Percentiles rank a stretch among this genome's conserved stretches.
Evolutionary conservation across 495 filamentous ascomycete species (phyloP).

Genomic region (Tuber calosporum): DNA sequence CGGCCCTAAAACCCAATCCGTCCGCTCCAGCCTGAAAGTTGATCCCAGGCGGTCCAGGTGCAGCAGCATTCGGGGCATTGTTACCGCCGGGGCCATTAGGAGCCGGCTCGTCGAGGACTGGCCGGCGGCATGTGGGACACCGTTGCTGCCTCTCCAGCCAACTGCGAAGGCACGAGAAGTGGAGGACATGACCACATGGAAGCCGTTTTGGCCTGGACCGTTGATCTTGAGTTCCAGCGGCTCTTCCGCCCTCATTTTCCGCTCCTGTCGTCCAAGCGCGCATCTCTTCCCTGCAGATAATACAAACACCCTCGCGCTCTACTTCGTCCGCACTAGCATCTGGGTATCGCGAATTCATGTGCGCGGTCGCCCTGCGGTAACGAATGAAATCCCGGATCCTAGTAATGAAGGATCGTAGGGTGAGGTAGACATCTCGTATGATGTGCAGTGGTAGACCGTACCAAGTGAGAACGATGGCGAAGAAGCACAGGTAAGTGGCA

Average conservation of each 20-base stretch:
- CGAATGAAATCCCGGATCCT: conserved; percentile 77
- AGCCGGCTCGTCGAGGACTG: conserved; percentile 53
- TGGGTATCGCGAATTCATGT: conserved; percentile 87
- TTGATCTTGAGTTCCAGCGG: conserved; percentile 54
- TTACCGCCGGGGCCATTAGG: conserved; percentile 33
- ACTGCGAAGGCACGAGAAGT: conserved; percentile 86
- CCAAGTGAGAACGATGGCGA: conserved; percentile 83
- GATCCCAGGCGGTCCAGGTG: neutral
- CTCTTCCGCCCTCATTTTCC: conserved; percentile 42
- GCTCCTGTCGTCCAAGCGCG: conserved; percentile 54
- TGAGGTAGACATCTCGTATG: conserved; percentile 88
- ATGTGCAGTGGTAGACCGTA: conserved; percentile 95
- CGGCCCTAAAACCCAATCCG: conserved; percentile 38
- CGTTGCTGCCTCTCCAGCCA: conserved; percentile 99
- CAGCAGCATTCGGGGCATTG: conserved; percentile 32
- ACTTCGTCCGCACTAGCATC: conserved; percentile 88
- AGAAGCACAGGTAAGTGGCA: conserved; percentile 80
- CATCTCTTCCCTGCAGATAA: conserved; percentile 98
- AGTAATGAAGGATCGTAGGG: conserved; percentile 80
- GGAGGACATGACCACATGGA: conserved; percentile 90
- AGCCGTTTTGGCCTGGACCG: conserved; percentile 87
- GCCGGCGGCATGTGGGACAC: conserved; percentile 84
- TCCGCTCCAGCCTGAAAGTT: conserved; percentile 10
- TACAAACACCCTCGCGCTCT: conserved; percentile 79
- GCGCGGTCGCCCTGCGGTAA: conserved; percentile 77